Conservation (phyloP, 768 basidiomycete species). For the Lactifluus subvellereus region DNA sequence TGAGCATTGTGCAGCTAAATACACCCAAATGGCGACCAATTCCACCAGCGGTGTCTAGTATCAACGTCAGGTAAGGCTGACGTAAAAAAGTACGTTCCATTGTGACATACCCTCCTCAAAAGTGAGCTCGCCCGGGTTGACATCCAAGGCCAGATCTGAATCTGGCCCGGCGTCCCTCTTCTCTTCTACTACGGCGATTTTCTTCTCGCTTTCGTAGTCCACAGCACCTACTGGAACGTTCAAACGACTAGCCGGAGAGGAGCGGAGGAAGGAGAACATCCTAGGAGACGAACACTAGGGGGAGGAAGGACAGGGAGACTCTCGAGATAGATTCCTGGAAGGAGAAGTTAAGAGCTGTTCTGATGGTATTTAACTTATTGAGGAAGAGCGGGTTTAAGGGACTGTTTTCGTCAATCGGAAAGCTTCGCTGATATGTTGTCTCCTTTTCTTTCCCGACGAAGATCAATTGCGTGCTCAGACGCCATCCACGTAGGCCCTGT, state of each 20-base stretch:
- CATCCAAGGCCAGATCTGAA: constrained; percentile 3
- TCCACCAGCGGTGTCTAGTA: constrained; percentile 45
- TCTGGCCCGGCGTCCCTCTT: no score
- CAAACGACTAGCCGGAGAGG: neutral
- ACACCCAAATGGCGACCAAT: constrained; percentile 55
- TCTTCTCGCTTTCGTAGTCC: neutral
- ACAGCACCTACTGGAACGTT: neutral
- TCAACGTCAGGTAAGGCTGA: neutral
- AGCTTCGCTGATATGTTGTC: no score
- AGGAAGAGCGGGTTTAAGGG: no score
- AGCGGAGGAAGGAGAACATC: neutral
- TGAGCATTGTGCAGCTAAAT: constrained; percentile 51
- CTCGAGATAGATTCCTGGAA: no score
- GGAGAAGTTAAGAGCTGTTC: no score
- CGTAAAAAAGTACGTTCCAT: neutral
- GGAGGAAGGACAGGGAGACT: no score
- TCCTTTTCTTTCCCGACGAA: no score
- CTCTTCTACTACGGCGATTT: neutral
- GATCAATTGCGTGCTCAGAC: no score
- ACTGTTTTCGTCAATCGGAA: no score
- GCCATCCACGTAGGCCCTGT: no score
- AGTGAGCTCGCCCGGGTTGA: constrained; percentile 41
- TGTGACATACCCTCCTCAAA: constrained; percentile 43
- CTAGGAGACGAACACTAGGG: no score
- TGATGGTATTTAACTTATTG: no score